Evolutionary conservation across 1,284 basidiomycete species (phyloP).

Genomic region (Tylopilus sp.): DNA sequence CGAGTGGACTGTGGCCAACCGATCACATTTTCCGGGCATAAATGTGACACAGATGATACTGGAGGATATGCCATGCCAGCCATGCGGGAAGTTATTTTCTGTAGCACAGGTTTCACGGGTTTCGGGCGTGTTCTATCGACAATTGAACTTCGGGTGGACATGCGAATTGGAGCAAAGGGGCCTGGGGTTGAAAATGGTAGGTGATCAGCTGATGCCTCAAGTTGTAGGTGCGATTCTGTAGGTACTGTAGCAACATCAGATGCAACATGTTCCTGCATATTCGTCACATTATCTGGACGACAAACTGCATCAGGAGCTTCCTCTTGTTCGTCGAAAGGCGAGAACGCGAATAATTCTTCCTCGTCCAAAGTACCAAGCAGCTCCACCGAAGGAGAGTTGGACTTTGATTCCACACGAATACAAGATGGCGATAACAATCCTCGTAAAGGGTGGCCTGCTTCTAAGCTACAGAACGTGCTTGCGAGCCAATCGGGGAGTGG

Average conservation of each 20-base stretch:
- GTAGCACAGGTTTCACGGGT: conserved; percentile 16
- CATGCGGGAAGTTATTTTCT: conserved; percentile 21
- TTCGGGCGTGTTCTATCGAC: conserved; percentile 10
- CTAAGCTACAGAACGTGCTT: conserved; percentile 51
- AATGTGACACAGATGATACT: conserved; percentile 22
- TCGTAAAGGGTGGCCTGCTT: conserved; percentile 54
- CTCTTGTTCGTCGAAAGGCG: conserved; percentile 32
- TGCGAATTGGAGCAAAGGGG: conserved; percentile 27
- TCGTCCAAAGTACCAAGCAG: conserved; percentile 21
- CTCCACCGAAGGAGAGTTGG: conserved; percentile 8
- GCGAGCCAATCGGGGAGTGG: conserved; percentile 57
- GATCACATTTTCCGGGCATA: conserved; percentile 31
- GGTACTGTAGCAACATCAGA: conserved; percentile 9
- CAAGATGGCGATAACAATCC: conserved; percentile 45
- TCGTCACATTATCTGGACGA: conserved; percentile 4
- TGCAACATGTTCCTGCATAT: conserved; percentile 10
- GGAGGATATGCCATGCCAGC: conserved; percentile 23
- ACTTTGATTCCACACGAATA: conserved; percentile 8
- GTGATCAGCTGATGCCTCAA: neutral
- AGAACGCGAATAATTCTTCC: conserved; percentile 42
- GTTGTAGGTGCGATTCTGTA: neutral
- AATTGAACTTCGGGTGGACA: conserved; percentile 1
- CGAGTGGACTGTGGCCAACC: conserved; percentile 15
- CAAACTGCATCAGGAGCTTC: conserved; percentile 13
- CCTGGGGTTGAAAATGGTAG: conserved; percentile 43